Base-by-base conservation (phyloP, 495 filamentous ascomycete genomes). In the Niebla homalea region DNA sequence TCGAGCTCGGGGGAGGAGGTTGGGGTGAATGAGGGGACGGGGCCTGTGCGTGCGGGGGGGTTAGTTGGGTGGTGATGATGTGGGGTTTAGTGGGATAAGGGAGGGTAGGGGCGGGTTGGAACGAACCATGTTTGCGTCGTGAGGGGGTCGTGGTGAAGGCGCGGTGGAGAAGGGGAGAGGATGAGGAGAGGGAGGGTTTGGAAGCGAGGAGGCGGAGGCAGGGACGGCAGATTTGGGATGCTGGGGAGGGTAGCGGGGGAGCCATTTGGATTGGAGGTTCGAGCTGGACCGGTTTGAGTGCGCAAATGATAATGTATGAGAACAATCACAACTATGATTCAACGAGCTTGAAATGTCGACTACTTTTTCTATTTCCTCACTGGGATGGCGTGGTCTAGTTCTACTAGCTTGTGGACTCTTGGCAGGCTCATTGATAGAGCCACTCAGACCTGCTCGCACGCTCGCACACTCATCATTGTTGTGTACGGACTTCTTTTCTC, bases 1-100 rank as follows among this genome's bases (percentile, higher is more conserved):
- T 60, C 37, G 42, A 60, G 57, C 14, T 1, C n/a, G 39, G 55
- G 43, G 36, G 57, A 60, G 11, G 51, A n/a, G 19, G 57, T 60
- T 1, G 43, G 35, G 18, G 14, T 35, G 57, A 60, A 57, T 22
- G 41, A 37, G 1, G 54, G 51, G 45, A 60, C 42, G 36, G 54
- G 14, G 29, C 57, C 56, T 58, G 38, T 18, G 11, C 11, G 40
- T 4, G 29, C 6, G 20, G 41, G 16, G 16, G 23, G 14, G 37
- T 57, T 54, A 46, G 46, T 45, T n/a, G 3, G 23, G 5, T 43
- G n/a, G 0, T n/a, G 18, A 29, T 10, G 14, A 21, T 32, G 26
- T 32, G 23, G 22, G 5, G n/a, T 4, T 4, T 10, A 22, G 4
- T 19, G 38, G 16, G 16, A 2, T 21, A 11, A 22, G 36, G 39